Evolutionary conservation across 441 rosid species (phyloP), one percentile per base, ranked within the genome.

Genomic region (Mallotus japonicus): DNA sequence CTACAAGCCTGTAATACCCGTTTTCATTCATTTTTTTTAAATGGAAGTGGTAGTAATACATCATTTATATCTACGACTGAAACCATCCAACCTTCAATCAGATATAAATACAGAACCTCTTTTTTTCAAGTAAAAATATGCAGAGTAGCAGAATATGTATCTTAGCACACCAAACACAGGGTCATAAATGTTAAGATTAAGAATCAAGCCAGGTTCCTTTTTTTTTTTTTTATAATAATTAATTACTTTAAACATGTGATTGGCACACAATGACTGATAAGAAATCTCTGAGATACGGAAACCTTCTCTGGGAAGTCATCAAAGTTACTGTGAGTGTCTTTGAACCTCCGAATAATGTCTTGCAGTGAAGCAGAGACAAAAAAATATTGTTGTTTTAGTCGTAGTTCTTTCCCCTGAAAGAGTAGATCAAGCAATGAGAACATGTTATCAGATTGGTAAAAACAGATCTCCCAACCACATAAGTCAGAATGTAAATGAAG

Each of bases 361-460:
- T 84, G 87, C 70, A 87, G 61, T 46, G 91, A 85, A 24, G 91
- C 89, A 0, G 89, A 84, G 62, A 81, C 85, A 69, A 84, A 86
- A 75, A 86, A 85, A 66, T 85, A 87, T 54, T 87, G 87, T 74
- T 87, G 91, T 71, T 85, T 85, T 79, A 87, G 50, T 56, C 91
- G 86, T 64, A 87, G 80, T 76, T 85, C 86, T 78, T 85, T 84
- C 49, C 89, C 91, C 87, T 84, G 85, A 76, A 75, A 71, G 57
- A 60, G 60, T 58, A 70, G 54, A 60, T 58, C 71, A 78, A 71
- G 49, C 59, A 63, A 64, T 65, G 56, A 77, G 44, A 60, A 67
- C 4, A 12, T 8, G 54, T 37, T 37, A 44, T 37, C 53, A 71
- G 37, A 72, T 17, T 16, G 19, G 20, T 13, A 54, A 22, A 28